phyloP scores from a whole-genome alignment of 2,329 filamentous ascomycete genomes.

The Capronia americana region DNA sequence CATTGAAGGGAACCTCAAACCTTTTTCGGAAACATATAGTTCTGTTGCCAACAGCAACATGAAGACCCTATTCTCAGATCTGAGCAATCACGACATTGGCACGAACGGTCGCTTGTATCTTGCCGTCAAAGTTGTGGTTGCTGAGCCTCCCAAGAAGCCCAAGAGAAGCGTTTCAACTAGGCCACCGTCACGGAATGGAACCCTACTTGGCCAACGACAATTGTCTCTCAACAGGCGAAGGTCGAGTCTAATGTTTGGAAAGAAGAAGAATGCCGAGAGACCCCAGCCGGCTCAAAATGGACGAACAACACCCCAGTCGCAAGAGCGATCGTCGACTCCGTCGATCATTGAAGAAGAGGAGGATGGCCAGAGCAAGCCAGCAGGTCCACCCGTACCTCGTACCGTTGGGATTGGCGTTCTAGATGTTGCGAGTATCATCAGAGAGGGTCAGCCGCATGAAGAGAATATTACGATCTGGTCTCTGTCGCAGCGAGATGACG shows the following conservation, averaged over 20 bases:
- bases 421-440: conserved; percentile 76
- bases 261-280: conserved; percentile 33
- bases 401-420: conserved; percentile 76
- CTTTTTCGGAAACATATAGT: conserved; percentile 81
- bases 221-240: conserved; percentile 44
- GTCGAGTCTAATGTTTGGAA: conserved; percentile 53
- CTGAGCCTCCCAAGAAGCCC: conserved; percentile 52
- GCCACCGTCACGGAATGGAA: conserved; percentile 38
- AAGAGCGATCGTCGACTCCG: conserved; percentile 31
- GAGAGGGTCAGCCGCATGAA: conserved; percentile 73
- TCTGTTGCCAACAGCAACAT: conserved; percentile 71
- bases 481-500: conserved; percentile 61
- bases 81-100: conserved; percentile 77
- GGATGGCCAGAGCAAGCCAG: conserved; percentile 25
- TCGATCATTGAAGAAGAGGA: conserved; percentile 35
- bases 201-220: conserved; percentile 35
- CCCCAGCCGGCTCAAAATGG: conserved; percentile 44
- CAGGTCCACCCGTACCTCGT: conserved; percentile 37
- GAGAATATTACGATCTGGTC: conserved; percentile 73
- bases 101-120: conserved; percentile 73
- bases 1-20: conserved; percentile 66
- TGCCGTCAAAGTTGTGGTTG: conserved; percentile 77
- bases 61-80: conserved; percentile 85
- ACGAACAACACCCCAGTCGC: conserved; percentile 27
- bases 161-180: conserved; percentile 26